A percentile compares a stretch with the other conserved stretches of the same genome.
Evolutionary conservation across 805 yeast genomes (phyloP).

Genomic region (Saccharomyces eubayanus): DNA sequence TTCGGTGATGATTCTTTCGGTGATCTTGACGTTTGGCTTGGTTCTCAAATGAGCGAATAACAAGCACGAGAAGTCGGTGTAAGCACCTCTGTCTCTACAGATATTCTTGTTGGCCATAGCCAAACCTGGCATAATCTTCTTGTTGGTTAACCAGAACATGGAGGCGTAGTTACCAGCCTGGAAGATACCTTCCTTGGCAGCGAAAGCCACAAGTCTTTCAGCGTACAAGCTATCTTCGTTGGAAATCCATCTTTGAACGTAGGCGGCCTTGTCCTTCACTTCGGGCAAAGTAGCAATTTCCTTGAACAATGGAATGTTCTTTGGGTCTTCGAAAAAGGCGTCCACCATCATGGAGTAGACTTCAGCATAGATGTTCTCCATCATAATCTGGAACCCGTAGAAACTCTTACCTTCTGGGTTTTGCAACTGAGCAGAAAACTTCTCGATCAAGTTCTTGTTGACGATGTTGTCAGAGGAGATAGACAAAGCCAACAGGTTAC

Average conservation of each 20-base stretch:
- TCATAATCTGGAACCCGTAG: conserved; percentile 98
- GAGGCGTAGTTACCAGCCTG: conserved; percentile 96
- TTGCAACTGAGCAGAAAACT: conserved; percentile 94
- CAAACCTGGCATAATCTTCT: conserved; percentile 96
- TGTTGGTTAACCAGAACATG: conserved; percentile 92
- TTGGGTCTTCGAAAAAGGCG: conserved; percentile 90
- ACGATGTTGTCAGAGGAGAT: conserved; percentile 97
- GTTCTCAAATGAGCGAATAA: conserved; percentile 85
- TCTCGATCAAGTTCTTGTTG: conserved; percentile 91
- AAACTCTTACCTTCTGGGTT: conserved; percentile 95
- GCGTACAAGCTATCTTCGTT: conserved; percentile 80
- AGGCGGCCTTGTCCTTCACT: conserved; percentile 89
- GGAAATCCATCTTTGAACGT: conserved; percentile 94
- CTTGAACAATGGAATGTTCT: conserved; percentile 76
- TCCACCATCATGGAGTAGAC: conserved; percentile 90
- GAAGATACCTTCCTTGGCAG: conserved; percentile 97
- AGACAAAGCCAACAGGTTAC: conserved; percentile 90
- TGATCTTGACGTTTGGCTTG: conserved; percentile 70
- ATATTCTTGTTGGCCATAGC: conserved; percentile 93
- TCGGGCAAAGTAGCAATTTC: conserved; percentile 90
- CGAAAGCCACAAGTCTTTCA: conserved; percentile 93
- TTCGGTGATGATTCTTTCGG: conserved; percentile 80
- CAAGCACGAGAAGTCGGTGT: conserved; percentile 94
- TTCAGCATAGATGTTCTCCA: conserved; percentile 97
- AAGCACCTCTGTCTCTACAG: conserved; percentile 95